Evolutionary conservation across 2,329 filamentous ascomycete genomes (phyloP), one percentile per base, ranked within the genome.

Genomic region (Arthroderma sp.): DNA sequence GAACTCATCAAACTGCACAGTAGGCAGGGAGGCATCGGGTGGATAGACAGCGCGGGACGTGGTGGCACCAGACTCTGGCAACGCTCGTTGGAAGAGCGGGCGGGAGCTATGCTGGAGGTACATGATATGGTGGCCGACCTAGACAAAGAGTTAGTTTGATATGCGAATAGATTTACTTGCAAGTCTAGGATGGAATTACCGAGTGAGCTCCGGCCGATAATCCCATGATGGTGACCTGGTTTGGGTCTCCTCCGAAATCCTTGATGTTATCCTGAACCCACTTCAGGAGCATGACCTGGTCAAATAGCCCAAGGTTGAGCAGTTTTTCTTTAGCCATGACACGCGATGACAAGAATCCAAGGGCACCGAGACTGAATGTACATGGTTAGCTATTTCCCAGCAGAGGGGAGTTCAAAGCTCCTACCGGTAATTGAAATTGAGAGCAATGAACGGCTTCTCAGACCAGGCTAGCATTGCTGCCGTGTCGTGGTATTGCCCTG

Each of bases 41-140:
- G 72, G 66, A 54, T 73, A 74, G 1, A 77, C 72, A 2, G 73
- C 75, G 4, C 76, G 72, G 0, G 76, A 76, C 0, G 76, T 77
- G 0, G 75, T 68, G 0, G 72, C 71, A 1, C 76, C 75, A 2
- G 74, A 76, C 62, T 78, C 74, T 2, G 78, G 69, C 23, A 78
- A 69, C 2, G 70, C 76, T 44, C 73, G 70, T 57, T 77, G 74
- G 59, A 78, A 78, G 7, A 76, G 66, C 1, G 67, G 65, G 0
- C 60, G 35, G 15, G 61, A 19, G 8, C 60, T 31, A 21, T 72
- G 66, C 21, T 73, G 68, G 39, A 72, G 66, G 60, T 77, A 71
- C 64, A 86, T 79, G 15, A 88, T 70, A 62, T 87, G 84, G 64
- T 88, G 85, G 2, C 84, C 85, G 61, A 86, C 79, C 79, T 84